These are phyloP conservation scores for Cryptococcus deneoformans DNA, from an alignment of 1,284 basidiomycete species.

Conservation along the genomic window DNA sequence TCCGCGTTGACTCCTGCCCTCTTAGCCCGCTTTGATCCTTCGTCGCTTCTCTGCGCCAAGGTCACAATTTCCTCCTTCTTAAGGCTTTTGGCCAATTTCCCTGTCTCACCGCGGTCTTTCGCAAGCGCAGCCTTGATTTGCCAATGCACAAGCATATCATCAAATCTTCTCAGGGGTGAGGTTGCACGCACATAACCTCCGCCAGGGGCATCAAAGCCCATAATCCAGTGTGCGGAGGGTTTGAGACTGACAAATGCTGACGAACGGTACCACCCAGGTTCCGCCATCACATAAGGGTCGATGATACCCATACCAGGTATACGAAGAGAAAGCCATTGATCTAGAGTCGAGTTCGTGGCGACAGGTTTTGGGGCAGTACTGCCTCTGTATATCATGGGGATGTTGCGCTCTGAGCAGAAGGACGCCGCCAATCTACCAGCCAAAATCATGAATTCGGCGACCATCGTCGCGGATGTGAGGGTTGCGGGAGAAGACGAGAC, in stretches of 20 bases:
- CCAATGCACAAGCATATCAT: constrained; percentile 87
- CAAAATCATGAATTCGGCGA: constrained; percentile 81
- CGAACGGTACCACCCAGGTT: constrained; percentile 7
- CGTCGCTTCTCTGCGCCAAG: constrained; percentile 18
- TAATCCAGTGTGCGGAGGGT: constrained; percentile 57
- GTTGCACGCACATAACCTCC: constrained; percentile 73
- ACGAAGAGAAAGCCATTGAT: constrained; percentile 36
- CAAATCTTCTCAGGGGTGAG: constrained; percentile 80
- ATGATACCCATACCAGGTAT: constrained; percentile 36
- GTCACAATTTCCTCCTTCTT: constrained; percentile 21
- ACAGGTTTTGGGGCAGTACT: constrained; percentile 47
- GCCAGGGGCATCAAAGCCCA: constrained; percentile 67
- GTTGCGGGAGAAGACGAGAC: constrained; percentile 27
- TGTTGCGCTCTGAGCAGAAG: constrained; percentile 61
- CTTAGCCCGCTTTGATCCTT: constrained; percentile 18
- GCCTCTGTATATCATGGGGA: constrained; percentile 68
- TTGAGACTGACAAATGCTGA: constrained; percentile 6
- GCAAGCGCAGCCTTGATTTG: constrained; percentile 78
- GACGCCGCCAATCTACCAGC: constrained; percentile 73
- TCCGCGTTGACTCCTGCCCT: constrained; percentile 14
- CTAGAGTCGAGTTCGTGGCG: constrained; percentile 14
- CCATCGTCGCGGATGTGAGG: constrained; percentile 48
- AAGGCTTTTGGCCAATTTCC: constrained; percentile 10
- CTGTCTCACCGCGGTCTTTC: constrained; percentile 10
- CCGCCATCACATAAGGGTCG: constrained; percentile 17